Evolutionary conservation across 2,329 filamentous ascomycete genomes (phyloP), one percentile per base, ranked within the genome.

Genomic region (Celoporthe dispersa): DNA sequence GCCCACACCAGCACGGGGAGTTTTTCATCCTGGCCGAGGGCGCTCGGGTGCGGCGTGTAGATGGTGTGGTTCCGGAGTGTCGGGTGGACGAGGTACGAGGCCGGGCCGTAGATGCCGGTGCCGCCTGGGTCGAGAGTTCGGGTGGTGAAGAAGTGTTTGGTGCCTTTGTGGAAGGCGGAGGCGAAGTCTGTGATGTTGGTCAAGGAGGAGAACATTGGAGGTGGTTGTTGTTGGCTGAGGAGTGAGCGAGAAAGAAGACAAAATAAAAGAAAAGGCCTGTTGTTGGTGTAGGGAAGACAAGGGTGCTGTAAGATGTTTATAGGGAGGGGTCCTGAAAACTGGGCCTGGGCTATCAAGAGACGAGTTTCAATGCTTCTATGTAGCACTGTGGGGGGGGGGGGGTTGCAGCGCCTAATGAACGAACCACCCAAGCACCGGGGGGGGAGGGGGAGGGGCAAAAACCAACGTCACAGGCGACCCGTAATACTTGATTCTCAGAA

Each of bases 161-260:
- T 66, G 64, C 53, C 53, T 44, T 66, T 66, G 64, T 33, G 35
- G 53, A 66, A 39, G 53, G 64, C 64, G 3, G 64, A 66, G 64
- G 64, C 64, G 19, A 66, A 66, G 37, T 66, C 64, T 57, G 64
- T 59, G 64, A 66, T 59, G 64, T 66, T 66, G 64, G 35, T 33
- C 14, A 59, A 41, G 33, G 53, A 59, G 6, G 28, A 31, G 19
- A 48, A 64, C 62, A 64, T 64, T 41, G 44, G 64, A 48, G 41
- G 14, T 12, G n/a, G 14, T 19, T 14, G 25, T 33, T 51, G 60
- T 12, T 12, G 37, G 37, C 19, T 22, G 6, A 3, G 39, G 3
- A 41, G 14, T 16, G 39, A 41, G 39, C 2, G 39, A 41, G 16
- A 5, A 41, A 41, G n/a, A n/a, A n/a, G n/a, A n/a, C n/a, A n/a